Evolutionary conservation across 768 basidiomycete genomes (phyloP), one percentile per base, ranked within the genome.

Genomic region (Tephrocybe rancida): DNA sequence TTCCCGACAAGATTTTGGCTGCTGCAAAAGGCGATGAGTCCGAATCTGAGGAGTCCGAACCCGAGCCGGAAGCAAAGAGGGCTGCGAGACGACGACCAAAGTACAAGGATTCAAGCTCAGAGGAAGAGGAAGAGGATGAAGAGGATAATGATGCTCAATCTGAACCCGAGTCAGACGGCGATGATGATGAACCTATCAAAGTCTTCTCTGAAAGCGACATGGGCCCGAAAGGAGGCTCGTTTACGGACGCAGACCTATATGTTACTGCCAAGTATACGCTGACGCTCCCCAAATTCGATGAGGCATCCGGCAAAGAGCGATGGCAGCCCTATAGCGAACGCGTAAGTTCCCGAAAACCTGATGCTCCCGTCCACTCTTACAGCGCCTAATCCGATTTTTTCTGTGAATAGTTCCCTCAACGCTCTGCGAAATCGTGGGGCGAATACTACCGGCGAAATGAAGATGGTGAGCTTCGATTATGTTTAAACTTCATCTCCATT

Each of bases 1-100:
- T 87, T 24, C 84, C 85, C 1, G 87, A 87, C 60, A 84, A 86
- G 61, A 85, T 86, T 24, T 61, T 86, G 42, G 81, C 78, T 18
- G 71, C 73, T 5, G 74, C 73, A 19, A 63, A 68, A 42, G 70
- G 65, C 5, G 67, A 69, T n/a, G 73, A 73, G 25, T 62, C 58
- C 42, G 65, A 59, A 6, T 56, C 54, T 10, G 63, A 64, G 9
- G 57, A 59, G 16, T 67, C 64, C 1, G 56, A 66, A 39, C 55
- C 62, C 22, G 52, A 62, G 44, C 60, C 54, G 54, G 63, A 63
- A 41, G 62, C 66, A 52, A 64, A 48, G 54, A 58, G 50, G 16
- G 54, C 50, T 3, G 54, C 55, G 9, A 59, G 51, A 44, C 64
- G 57, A 44, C 64, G 64, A 54, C 68, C 70, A 21, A 68, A 61